Base-by-base conservation (phyloP, 2,329 filamentous ascomycete species). In the Kalaharituber pfeilii region DNA sequence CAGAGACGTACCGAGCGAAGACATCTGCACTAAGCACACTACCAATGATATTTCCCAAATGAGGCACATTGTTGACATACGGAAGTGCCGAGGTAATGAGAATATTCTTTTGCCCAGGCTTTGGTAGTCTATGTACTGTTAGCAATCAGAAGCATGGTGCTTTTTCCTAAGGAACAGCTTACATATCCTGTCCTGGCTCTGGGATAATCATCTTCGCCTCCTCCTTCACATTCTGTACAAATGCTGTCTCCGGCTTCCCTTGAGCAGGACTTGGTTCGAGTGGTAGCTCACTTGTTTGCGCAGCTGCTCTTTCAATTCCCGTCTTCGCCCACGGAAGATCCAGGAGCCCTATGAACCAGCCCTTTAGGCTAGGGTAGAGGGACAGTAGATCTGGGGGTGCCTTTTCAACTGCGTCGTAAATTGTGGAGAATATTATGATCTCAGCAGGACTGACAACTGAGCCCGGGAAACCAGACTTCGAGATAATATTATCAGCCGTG, bases 41-140 rank as follows among this genome's bases (percentile, higher is more conserved):
- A 59, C 86, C 86, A 59, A 93, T 81, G 61, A 94, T 80, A 69
- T 94, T 94, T 59, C 86, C 88, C 63, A 95, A 72, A 71, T 94
- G 88, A 50, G 87, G 83, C 27, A 84, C 78, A 64, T 81, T 79
- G 68, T 81, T 80, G 61, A 86, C 83, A 64, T 94, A 94, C 42
- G 87, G 87, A 49, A 95, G 70, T n/a, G 88, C 88, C 63, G 83
- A 89, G 44, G 89, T 94, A 64, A 96, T 81, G 59, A 96, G 77
- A 63, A 93, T 79, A 69, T 95, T 96, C 64, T 81, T 77, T 74
- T 94, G 81, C 62, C 82, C 84, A 66, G 78, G 71, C 64, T 79
- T 69, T 60, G 83, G 83, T 39, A 64, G 58, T 44, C 62, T 64
- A 45, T 30, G 30, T n/a, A 58, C 26, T 20, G 30, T 51, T 44